Conservation (phyloP, 2,329 filamentous ascomycete species). For the Calonectria hongkongensis region DNA sequence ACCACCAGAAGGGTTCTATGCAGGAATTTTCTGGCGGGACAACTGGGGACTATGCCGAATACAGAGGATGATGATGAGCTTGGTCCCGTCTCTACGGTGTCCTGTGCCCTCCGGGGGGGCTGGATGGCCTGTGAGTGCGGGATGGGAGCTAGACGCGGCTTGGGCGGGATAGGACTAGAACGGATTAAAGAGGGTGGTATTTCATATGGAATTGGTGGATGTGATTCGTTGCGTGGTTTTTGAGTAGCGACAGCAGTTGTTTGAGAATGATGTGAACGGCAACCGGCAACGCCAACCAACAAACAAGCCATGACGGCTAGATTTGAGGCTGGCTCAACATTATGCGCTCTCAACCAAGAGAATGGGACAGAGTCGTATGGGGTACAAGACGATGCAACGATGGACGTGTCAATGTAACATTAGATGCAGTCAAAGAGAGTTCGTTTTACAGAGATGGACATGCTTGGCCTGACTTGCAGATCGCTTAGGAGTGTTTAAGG, state of each 20-base stretch:
- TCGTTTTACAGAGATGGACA: slow-evolving; percentile 37
- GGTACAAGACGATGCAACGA: slow-evolving; percentile 12
- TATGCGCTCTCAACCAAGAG: not conserved
- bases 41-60: slow-evolving; percentile 26
- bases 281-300: not conserved
- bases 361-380: not conserved
- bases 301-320: not conserved
- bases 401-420: slow-evolving; percentile 31
- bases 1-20: slow-evolving; percentile 23
- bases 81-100: not conserved
- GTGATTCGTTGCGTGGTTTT: slow-evolving; percentile 13
- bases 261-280: slow-evolving; percentile 22
- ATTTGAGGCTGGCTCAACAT: slow-evolving; percentile 13
- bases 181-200: not conserved
- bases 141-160: slow-evolving; percentile 21
- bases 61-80: slow-evolving; percentile 19
- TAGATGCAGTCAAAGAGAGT: slow-evolving; percentile 5
- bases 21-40: slow-evolving; percentile 28
- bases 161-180: slow-evolving; percentile 12
- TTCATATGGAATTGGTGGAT: slow-evolving; percentile 2
- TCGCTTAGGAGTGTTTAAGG: slow-evolving; percentile 3
- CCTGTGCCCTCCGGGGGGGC: not conserved
- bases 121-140: slow-evolving; percentile 8
- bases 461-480: slow-evolving; percentile 34
- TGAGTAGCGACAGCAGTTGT: not conserved